phyloP scores from a whole-genome alignment of 176 grass and related monocot genomes.

The Tillandsia leiboldiana region DNA sequence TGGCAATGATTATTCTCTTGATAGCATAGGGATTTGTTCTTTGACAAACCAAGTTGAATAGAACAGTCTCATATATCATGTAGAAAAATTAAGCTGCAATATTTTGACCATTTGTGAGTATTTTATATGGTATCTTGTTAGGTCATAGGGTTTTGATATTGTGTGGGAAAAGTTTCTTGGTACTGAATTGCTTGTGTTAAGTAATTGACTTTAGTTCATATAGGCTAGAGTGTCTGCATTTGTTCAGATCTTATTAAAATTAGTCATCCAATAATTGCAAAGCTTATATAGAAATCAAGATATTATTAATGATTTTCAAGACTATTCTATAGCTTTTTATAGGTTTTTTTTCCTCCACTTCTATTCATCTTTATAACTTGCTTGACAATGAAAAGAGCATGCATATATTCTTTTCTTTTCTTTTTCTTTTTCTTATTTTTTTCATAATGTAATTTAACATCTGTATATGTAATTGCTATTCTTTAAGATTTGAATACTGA shows the following conservation, averaged over 20 bases:
- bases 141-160: not conserved
- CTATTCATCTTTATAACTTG: not conserved
- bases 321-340: not conserved
- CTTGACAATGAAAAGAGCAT: not conserved
- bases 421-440: not conserved
- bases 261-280: not conserved
- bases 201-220: not conserved
- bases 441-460: not conserved
- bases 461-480: not conserved
- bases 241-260: not conserved
- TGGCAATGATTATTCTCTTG: too few relatives aligned
- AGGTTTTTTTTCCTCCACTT: not conserved
- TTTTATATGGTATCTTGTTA: not conserved
- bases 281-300: too few relatives aligned
- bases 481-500: constrained; percentile 23
- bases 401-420: not conserved
- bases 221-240: not conserved
- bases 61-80: too few relatives aligned
- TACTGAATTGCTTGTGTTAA: not conserved
- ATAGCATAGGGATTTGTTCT: too few relatives aligned
- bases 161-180: not conserved
- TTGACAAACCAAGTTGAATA: too few relatives aligned
- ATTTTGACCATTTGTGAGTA: not conserved
- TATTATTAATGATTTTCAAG: not conserved
- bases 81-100: not conserved